Evolutionary conservation across 371 early-diverging fungal species (phyloP).

Genomic region (Rhizopus delemar): DNA sequence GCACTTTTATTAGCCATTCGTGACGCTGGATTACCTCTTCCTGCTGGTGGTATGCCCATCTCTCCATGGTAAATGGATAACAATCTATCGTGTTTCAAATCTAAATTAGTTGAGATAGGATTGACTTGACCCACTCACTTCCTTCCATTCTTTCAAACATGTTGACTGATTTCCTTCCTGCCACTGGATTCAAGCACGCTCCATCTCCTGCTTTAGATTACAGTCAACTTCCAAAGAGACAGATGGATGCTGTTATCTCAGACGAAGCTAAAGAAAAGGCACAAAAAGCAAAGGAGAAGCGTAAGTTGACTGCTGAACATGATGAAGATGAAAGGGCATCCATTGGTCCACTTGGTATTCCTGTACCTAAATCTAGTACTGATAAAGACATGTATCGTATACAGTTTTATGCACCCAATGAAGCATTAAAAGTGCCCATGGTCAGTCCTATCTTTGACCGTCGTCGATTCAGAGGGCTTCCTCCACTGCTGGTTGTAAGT

Average conservation of each 20-base stretch:
- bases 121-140: constrained; percentile 64
- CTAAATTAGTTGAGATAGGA: constrained; percentile 30
- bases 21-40: constrained; percentile 53
- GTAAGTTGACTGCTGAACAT: constrained; percentile 15
- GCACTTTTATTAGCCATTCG: constrained; percentile 53
- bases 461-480: constrained; percentile 39
- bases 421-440: constrained; percentile 44
- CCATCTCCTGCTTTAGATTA: constrained; percentile 44
- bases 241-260: constrained; percentile 8
- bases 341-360: constrained; percentile 35
- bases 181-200: constrained; percentile 52
- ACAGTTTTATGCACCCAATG: constrained; percentile 60
- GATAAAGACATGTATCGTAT: constrained; percentile 42
- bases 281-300: not conserved
- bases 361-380: constrained; percentile 19
- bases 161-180: constrained; percentile 62
- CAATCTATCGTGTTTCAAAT: not conserved
- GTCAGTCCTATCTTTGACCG: constrained; percentile 57
- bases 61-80: constrained; percentile 53
- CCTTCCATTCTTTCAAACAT: constrained; percentile 65
- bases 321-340: constrained; percentile 25
- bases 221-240: constrained; percentile 26
- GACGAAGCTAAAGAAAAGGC: constrained; percentile 14
- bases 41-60: constrained; percentile 49
- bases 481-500: constrained; percentile 49